Conservation (phyloP, 805 yeast genomes). For the Saturnispora gosingensis region DNA sequence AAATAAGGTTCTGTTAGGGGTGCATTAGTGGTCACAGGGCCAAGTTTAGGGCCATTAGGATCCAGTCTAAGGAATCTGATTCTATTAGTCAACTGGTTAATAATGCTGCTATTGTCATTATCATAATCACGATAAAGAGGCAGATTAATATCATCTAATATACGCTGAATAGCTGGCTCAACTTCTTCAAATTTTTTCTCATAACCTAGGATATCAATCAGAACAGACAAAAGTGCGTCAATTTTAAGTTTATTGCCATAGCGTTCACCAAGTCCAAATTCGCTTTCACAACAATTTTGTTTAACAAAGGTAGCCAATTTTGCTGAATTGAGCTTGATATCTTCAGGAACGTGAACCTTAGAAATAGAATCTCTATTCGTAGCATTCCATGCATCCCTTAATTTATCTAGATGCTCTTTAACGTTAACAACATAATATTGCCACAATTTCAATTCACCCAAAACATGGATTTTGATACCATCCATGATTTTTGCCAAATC, state of each 20-base stretch:
- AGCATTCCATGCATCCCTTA: constrained; percentile 31
- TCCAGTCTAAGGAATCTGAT: constrained; percentile 71
- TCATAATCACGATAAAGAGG: constrained; percentile 69
- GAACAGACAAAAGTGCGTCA: constrained; percentile 41
- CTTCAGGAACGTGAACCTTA: constrained; percentile 35
- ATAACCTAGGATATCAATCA: constrained; percentile 32
- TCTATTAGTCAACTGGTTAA: constrained; percentile 65
- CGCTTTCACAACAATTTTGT: constrained; percentile 29
- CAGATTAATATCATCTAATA: constrained; percentile 71
- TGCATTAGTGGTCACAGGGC: constrained; percentile 43
- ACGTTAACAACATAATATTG: constrained; percentile 75
- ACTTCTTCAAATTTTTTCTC: constrained; percentile 14
- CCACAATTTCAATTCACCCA: constrained; percentile 69
- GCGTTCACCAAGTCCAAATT: constrained; percentile 41
- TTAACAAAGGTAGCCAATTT: constrained; percentile 40
- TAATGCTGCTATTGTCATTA: constrained; percentile 55
- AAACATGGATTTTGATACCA: constrained; percentile 59
- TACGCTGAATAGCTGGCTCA: constrained; percentile 34
- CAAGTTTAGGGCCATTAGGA: constrained; percentile 71
- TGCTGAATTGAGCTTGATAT: constrained; percentile 37
- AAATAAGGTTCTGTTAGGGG: constrained; percentile 86
- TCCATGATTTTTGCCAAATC: constrained; percentile 58
- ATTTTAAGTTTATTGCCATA: constrained; percentile 45
- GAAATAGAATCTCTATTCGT: constrained; percentile 6
- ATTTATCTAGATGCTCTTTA: constrained; percentile 28